These are phyloP conservation scores for Coffea canephora DNA, from an alignment of 257 asterid genomes.

Conservation along the genomic window DNA sequence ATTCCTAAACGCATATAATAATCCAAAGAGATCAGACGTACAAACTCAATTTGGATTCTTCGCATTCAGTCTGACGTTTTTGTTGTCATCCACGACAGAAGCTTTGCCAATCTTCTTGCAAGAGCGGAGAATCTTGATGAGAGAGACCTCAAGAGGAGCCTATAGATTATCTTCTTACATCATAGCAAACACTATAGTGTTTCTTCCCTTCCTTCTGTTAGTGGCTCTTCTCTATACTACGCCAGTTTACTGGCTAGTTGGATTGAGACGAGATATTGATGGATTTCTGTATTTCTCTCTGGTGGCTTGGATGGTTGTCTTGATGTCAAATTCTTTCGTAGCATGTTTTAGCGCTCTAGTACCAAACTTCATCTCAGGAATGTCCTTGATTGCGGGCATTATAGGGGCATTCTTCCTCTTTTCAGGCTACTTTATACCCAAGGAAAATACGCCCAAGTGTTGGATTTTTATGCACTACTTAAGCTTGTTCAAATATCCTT, in stretches of 20 bases:
- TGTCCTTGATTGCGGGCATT: conserved; percentile 49
- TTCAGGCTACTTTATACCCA: conserved; percentile 69
- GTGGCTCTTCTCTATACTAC: conserved; percentile 54
- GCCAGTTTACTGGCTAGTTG: conserved; percentile 73
- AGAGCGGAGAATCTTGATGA: conserved; percentile 57
- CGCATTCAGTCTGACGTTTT: conserved; percentile 64
- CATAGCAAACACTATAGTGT: conserved; percentile 59
- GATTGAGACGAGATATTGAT: conserved; percentile 37
- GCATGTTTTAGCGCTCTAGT: conserved; percentile 61
- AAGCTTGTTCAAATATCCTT: conserved; percentile 78
- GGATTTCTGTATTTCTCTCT: conserved; percentile 55
- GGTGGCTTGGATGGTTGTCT: conserved; percentile 58
- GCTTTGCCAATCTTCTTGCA: conserved; percentile 80
- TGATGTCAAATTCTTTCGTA: conserved; percentile 68
- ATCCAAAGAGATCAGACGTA: conserved; percentile 32
- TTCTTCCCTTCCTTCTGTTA: conserved; percentile 60
- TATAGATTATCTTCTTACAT: conserved; percentile 69
- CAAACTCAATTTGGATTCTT: conserved; percentile 72
- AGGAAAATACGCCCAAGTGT: conserved; percentile 53
- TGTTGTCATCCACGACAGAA: conserved; percentile 79
- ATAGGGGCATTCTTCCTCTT: conserved; percentile 77
- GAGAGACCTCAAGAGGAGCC: conserved; percentile 76
- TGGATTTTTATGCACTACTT: conserved; percentile 68
- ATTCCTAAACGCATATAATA: conserved; percentile 39
- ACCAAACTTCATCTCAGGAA: conserved; percentile 62